Base-by-base conservation (phyloP, 768 basidiomycete species). In the Phlegmacium glaucopus region DNA sequence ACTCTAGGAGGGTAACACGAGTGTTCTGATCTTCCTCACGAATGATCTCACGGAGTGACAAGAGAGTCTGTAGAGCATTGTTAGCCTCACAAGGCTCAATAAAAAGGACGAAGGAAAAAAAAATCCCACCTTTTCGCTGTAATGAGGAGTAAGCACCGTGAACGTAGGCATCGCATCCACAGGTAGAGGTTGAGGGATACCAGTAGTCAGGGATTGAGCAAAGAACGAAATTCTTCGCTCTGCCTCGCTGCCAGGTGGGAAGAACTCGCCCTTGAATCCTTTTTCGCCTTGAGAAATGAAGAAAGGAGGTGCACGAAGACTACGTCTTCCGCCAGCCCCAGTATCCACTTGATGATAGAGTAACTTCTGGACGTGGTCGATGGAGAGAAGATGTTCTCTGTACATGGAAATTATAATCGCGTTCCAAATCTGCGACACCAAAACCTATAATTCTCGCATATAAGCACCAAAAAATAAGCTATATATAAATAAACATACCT, bases 341-440 rank as follows among this genome's bases (percentile, higher is more conserved):
- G 75, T 74, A 55, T 95, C 93, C 26, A 98, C 90, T 63, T 99
- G 96, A 66, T 98, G 96, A 58, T 99, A 98, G 8, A 98, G 81
- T 9, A 98, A 71, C 64, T 95, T 96, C 71, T 99, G 96, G 35
- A 99, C 95, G 59, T 99, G 96, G 57, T 97, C 94, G 61, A 99
- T 99, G 40, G 94, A 97, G 29, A 98, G 74, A n/a, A 99, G 67
- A 63, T 98, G 96, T 66, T 99, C 96, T 61, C 96, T 86, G 68
- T 98, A 99, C 96, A 99, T 99, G 11, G 95, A 98, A 56, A 99
- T 98, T 70, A 99, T 96, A 70, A 99, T 86, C 17, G 96, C 96
- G 64, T 99, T 99, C 96, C 96, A 98, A 46, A 99, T 94, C 69
- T 97, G 96, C 12, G 94, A 96, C 37, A 99, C 95, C 34, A 99